Evolutionary conservation across 2,329 filamentous ascomycete genomes (phyloP), one percentile per base, ranked within the genome.

Genomic region (Claviceps pazoutovae): DNA sequence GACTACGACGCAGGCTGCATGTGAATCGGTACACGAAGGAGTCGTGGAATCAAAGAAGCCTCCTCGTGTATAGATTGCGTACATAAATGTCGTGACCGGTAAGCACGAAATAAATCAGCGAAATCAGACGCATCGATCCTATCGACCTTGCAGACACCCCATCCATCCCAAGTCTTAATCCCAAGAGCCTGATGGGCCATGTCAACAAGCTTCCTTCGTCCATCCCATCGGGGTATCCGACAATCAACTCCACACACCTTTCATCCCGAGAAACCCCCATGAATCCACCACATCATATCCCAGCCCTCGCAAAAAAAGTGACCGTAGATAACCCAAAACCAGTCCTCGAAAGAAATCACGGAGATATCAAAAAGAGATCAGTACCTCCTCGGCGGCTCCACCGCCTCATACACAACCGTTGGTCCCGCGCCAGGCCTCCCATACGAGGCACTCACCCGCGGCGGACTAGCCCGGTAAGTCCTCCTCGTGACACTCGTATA

Each of bases 391-490:
- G n/a, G 9, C 17, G 49, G 30, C n/a, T 34, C 34, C n/a, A n/a
- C 34, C 6, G 49, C 36, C 34, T 39, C 46, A 41, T 53, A 48
- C 19, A 51, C 48, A n/a, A 50, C 48, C 7, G 55, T 26, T 61
- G 58, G 46, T 54, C 58, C 56, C 61, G 61, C 38, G 13, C 39
- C 46, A 19, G 49, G 49, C 36, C 48, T 46, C 46, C 42, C 21
- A 14, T 47, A 52, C 58, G 62, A 51, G 51, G 63, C 62, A 64
- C 71, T 73, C 47, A 69, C 63, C 36, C 70, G 65, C 41, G 72
- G 73, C 38, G 72, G 73, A 56, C 69, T 71, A 55, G 66, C 63
- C 53, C 59, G 62, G 61, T 69, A 67, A 4, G 65, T 65, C 50
- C 61, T 59, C 23, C 67, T 61, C 47, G 60, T 64, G 55, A 69